phyloP scores from a whole-genome alignment of 2,329 filamentous ascomycete species.

The Aurifilum marmelostoma region DNA sequence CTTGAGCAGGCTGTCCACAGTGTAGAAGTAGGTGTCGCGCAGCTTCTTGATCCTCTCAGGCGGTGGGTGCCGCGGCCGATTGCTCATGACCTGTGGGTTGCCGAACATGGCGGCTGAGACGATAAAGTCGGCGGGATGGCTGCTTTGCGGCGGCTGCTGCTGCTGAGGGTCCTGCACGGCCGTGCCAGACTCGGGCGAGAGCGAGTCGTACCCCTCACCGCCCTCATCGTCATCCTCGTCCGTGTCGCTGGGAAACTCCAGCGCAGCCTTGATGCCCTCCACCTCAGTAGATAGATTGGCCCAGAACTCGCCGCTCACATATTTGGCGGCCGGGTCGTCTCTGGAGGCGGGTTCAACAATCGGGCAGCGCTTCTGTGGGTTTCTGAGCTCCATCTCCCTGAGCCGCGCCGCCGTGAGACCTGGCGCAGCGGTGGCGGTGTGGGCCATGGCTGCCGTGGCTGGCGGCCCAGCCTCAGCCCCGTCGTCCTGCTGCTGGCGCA shows the following conservation, averaged over 20 bases:
- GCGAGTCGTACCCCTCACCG: conserved; percentile 31
- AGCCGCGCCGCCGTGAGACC: background rate
- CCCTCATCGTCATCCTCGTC: conserved; percentile 40
- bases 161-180: conserved; percentile 10
- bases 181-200: conserved; percentile 37
- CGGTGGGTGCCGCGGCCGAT: conserved; percentile 40
- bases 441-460: no score
- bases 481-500: background rate
- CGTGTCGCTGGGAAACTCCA: conserved; percentile 47
- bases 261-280: conserved; percentile 47
- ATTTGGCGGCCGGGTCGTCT: conserved; percentile 35
- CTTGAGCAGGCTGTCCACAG: conserved; percentile 50
- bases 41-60: conserved; percentile 44
- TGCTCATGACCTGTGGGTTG: conserved; percentile 10
- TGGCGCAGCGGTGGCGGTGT: background rate
- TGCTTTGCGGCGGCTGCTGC: conserved; percentile 14
- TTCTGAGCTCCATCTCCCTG: conserved; percentile 9
- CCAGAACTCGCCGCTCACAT: conserved; percentile 50
- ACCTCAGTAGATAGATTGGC: conserved; percentile 48
- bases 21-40: conserved; percentile 42
- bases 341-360: conserved; percentile 17
- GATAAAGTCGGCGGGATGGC: conserved; percentile 2
- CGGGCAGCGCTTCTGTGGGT: conserved; percentile 24
- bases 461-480: background rate
- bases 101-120: conserved; percentile 22